These are phyloP conservation scores for Mitragyna speciosa DNA, from an alignment of 257 asterid genomes.

Conservation along the genomic window DNA sequence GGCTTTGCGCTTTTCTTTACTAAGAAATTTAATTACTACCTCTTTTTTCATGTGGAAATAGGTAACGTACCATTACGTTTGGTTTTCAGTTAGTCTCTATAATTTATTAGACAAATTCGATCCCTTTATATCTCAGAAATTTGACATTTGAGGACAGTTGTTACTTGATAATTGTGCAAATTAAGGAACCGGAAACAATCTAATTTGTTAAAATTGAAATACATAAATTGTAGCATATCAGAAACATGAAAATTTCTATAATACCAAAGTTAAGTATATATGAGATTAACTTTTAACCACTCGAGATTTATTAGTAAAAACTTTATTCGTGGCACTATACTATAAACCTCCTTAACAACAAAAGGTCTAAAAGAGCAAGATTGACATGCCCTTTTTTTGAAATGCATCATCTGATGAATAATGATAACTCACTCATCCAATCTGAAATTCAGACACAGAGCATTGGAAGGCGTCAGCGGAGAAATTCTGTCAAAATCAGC, in stretches of 20 bases:
- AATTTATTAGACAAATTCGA: not conserved
- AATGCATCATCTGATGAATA: not conserved
- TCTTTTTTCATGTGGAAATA: too few species aligned
- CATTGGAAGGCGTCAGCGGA: slow-evolving; percentile 52
- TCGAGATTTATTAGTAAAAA: too few species aligned
- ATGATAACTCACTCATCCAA: not conserved
- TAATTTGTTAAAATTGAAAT: not conserved
- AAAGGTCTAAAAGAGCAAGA: not conserved
- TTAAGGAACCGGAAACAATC: not conserved
- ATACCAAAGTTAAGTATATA: too few species aligned
- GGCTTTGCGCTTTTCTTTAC: not conserved
- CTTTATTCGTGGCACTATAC: too few species aligned
- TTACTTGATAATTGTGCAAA: not conserved
- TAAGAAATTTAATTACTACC: too few species aligned
- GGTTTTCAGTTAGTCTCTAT: too few species aligned
- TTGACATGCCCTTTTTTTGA: not conserved
- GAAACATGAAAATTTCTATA: too few species aligned
- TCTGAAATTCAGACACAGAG: slow-evolving; percentile 45
- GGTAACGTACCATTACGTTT: too few species aligned
- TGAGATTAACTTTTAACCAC: too few species aligned
- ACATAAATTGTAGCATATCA: not conserved
- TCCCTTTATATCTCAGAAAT: not conserved
- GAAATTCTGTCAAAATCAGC: slow-evolving; percentile 69
- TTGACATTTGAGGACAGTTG: not conserved
- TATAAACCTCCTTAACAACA: too few species aligned